phyloP scores from a whole-genome alignment of 2,329 filamentous ascomycete genomes.

The Dryadomyces quercus-mongolicae region DNA sequence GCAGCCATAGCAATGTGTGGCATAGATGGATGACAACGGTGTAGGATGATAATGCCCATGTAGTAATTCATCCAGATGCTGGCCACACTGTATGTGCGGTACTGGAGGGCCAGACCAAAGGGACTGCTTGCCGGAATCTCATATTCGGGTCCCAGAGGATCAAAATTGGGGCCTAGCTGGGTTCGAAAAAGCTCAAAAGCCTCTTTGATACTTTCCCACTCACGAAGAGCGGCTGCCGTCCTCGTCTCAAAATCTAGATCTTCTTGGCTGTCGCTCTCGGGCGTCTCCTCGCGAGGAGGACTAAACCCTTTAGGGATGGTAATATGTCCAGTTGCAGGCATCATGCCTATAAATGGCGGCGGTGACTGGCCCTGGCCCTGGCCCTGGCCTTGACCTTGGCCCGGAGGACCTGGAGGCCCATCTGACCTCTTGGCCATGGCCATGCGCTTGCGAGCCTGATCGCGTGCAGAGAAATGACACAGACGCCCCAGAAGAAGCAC shows the following conservation, averaged over 20 bases:
- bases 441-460: constrained; percentile 66
- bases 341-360: constrained; percentile 41
- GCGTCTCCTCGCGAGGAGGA: constrained; percentile 30
- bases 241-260: constrained; percentile 49
- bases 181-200: constrained; percentile 57
- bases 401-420: background rate
- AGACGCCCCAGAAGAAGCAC: constrained; percentile 71
- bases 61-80: constrained; percentile 82
- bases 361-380: constrained; percentile 23
- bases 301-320: constrained; percentile 42
- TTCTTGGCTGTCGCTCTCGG: constrained; percentile 30
- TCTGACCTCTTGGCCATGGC: constrained; percentile 42
- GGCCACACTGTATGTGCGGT: constrained; percentile 77
- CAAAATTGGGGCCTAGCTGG: constrained; percentile 62
- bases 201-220: constrained; percentile 66
- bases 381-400: constrained; percentile 16
- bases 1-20: constrained; percentile 83
- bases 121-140: constrained; percentile 52
- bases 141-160: constrained; percentile 59
- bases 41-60: constrained; percentile 70
- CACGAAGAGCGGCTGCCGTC: constrained; percentile 56
- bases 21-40: constrained; percentile 78
- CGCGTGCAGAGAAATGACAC: constrained; percentile 64
- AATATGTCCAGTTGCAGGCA: constrained; percentile 38
- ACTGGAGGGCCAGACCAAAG: constrained; percentile 72